A percentile compares a stretch with the other conserved stretches of the same genome.
phyloP scores from a whole-genome alignment of 345 rosid species.

The Salix suchowensis region DNA sequence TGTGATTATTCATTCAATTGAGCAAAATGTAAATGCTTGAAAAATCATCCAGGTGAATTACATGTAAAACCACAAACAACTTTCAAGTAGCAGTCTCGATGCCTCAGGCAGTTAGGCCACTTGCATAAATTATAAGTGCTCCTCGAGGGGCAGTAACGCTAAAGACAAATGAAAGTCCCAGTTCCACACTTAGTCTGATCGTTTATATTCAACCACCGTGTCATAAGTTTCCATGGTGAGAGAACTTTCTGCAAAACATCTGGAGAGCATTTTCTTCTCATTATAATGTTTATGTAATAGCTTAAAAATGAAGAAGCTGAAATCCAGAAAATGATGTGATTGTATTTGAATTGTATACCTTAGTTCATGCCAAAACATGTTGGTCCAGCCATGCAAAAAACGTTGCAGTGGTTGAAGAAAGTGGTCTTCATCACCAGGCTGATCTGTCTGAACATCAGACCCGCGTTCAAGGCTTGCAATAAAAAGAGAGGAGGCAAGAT shows the following conservation, averaged over 20 bases:
- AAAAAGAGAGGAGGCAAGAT: conserved; percentile 53
- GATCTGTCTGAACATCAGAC: conserved; percentile 16
- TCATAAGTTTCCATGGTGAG: conserved; percentile 69
- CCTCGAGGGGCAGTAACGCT: neutral
- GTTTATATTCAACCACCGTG: conserved; percentile 47
- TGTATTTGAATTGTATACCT: conserved; percentile 28
- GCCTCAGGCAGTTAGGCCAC: neutral
- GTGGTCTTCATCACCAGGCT: conserved; percentile 16
- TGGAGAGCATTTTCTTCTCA: conserved; percentile 13
- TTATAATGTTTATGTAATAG: too few relatives aligned
- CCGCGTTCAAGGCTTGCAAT: conserved; percentile 43
- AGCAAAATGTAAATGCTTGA: neutral
- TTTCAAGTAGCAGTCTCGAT: neutral
- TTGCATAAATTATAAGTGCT: neutral
- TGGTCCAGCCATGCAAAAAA: conserved; percentile 37
- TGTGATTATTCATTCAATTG: neutral
- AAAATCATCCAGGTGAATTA: neutral
- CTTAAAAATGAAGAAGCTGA: neutral
- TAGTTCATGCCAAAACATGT: conserved; percentile 73
- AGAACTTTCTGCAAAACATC: conserved; percentile 60
- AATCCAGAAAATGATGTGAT: neutral
- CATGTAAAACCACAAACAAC: neutral
- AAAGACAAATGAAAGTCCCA: neutral
- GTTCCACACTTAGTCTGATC: conserved; percentile 15
- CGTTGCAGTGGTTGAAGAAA: conserved; percentile 39